Evolutionary conservation across 2,329 filamentous ascomycete genomes (phyloP), one percentile per base, ranked within the genome.

Genomic region (Cladosporium sp.): DNA sequence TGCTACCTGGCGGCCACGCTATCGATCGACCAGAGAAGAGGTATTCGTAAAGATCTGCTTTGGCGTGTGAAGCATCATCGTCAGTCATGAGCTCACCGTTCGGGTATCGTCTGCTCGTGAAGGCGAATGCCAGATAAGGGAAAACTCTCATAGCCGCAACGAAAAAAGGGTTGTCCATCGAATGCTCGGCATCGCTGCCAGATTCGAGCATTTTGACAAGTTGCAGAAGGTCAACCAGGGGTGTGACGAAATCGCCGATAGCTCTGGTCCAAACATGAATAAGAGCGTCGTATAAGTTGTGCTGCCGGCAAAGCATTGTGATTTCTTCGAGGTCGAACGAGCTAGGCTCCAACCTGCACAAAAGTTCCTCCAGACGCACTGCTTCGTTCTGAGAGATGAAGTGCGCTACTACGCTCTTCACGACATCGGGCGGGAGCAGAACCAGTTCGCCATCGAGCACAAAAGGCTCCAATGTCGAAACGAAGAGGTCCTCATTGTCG

Each of bases 231-330:
- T 96, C 90, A 58, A 89, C 85, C 50, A 97, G 75, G 1, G 93
- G 92, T 1, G 91, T 94, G 54, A 96, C 84, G 61, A 94, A 96
- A 67, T 98, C 94, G 54, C 77, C 75, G 22, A 98, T 74, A 2
- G 89, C 90, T 67, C 88, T 85, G 53, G 95, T 97, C 93, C 93
- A 98, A 49, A 98, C 87, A 65, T 97, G 96, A 38, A 94, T 90
- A 50, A 96, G 79, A 2, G 93, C 94, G 68, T 98, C 94, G 63
- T 96, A 98, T 3, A 98, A 78, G 57, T 86, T 82, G 66, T 97
- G 84, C 64, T 92, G 85, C 67, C 93, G 95, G 76, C 93, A 98
- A 19, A 98, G 75, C 11, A 80, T 79, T 0, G 92, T 96, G 51
- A 95, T 83, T 67, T 97, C 88, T 65, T 98, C 92, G 58, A 98